A percentile compares a stretch with the other conserved stretches of the same genome.
Conservation (phyloP, 345 rosid species). For the Anacardium occidentale region DNA sequence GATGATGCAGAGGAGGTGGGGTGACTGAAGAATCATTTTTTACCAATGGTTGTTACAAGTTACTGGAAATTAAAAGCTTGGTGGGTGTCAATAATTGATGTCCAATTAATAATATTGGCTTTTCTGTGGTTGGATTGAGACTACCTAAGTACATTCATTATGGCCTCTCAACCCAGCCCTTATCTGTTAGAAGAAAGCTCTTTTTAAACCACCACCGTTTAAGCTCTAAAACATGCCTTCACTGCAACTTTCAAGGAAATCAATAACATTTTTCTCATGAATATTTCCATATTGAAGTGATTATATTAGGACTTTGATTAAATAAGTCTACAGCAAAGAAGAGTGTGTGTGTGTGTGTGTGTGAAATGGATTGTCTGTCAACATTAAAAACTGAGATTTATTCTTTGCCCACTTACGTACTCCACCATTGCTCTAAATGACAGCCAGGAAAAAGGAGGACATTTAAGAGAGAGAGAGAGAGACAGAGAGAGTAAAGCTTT, state of each 20-base stretch:
- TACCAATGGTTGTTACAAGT: not conserved
- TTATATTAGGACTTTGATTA: no score
- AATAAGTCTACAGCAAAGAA: no score
- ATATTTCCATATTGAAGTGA: no score
- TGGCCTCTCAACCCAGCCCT: not conserved
- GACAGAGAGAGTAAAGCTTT: not conserved
- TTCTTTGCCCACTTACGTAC: conserved; percentile 39
- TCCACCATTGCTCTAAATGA: conserved; percentile 16
- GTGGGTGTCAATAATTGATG: conserved; percentile 10
- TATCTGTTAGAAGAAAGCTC: conserved; percentile 16
- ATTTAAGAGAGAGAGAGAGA: not conserved
- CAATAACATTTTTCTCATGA: not conserved
- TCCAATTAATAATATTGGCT: conserved; percentile 21
- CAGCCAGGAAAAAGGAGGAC: conserved; percentile 13
- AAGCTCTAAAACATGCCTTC: not conserved
- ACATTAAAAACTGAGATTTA: conserved; percentile 6
- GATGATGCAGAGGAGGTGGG: no score
- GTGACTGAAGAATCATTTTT: no score
- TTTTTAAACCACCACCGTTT: conserved; percentile 18
- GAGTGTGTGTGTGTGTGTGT: no score
- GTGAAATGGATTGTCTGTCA: no score
- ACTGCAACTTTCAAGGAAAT: not conserved
- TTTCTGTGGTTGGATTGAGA: conserved; percentile 11
- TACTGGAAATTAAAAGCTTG: not conserved
- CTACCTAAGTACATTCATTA: conserved; percentile 7